phyloP scores from a whole-genome alignment of 169 alveolate genomes.

The Cryptosporidium felis region DNA sequence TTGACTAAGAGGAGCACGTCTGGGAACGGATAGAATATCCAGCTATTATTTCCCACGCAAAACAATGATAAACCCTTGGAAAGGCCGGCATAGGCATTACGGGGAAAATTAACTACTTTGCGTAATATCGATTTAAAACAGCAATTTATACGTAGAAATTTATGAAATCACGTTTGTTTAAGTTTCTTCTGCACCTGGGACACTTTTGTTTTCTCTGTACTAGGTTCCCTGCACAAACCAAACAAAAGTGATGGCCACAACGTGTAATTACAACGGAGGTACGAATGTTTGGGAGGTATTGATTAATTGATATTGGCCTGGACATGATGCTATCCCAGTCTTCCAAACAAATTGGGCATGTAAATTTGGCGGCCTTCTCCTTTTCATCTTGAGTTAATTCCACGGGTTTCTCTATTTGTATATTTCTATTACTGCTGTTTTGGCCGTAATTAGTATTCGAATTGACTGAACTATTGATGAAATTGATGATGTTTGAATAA shows the following conservation, averaged over 20 bases:
- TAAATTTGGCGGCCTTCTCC: conserved; percentile 65
- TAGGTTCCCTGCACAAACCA: conserved; percentile 56
- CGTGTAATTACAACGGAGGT: conserved; percentile 66
- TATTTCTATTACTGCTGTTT: not conserved
- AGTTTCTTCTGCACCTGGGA: conserved; percentile 47
- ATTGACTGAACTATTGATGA: conserved; percentile 28
- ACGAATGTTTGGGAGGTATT: conserved; percentile 41
- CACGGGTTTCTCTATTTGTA: conserved; percentile 6
- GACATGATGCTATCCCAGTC: conserved; percentile 70
- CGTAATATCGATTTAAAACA: no score
- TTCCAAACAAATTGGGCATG: conserved; percentile 66
- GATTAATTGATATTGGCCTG: not conserved
- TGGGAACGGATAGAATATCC: no score
- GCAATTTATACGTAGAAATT: conserved; percentile 27
- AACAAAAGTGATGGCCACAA: conserved; percentile 69
- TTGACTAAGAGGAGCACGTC: no score
- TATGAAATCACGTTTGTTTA: conserved; percentile 35
- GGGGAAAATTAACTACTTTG: no score
- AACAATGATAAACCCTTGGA: no score
- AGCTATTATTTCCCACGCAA: no score
- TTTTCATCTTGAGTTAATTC: conserved; percentile 59
- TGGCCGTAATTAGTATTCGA: not conserved
- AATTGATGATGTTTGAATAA: conserved; percentile 37
- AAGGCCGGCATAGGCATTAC: no score
- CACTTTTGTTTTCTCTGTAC: conserved; percentile 69